Conservation (phyloP, 345 rosid genomes). For the Stellera chamaejasme region DNA sequence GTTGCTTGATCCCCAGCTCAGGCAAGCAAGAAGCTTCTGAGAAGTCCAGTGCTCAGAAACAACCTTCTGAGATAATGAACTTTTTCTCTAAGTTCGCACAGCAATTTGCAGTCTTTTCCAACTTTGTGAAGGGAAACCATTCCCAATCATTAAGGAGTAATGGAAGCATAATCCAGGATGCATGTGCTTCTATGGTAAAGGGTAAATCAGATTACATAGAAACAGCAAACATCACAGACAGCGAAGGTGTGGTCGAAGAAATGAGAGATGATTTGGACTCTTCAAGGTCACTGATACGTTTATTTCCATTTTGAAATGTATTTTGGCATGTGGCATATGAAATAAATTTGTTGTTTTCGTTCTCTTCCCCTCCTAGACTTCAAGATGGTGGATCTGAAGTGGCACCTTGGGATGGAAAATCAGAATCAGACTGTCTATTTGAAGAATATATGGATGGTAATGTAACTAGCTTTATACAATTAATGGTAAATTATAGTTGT, state of each 20-base stretch:
- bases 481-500: not conserved
- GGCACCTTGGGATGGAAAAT: conserved; percentile 21
- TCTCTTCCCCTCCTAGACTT: conserved; percentile 11
- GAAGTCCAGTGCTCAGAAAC: conserved; percentile 20
- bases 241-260: conserved; percentile 23
- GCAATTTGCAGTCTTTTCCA: conserved; percentile 54
- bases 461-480: not conserved
- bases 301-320: conserved; percentile 3
- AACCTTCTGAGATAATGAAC: conserved; percentile 29
- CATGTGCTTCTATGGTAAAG: conserved; percentile 8
- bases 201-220: conserved; percentile 17
- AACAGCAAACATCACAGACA: conserved; percentile 14
- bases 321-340: not conserved
- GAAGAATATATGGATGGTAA: conserved; percentile 56
- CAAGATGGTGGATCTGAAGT: conserved; percentile 24
- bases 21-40: conserved; percentile 21
- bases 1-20: conserved; percentile 33
- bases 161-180: conserved; percentile 20
- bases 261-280: conserved; percentile 19
- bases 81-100: conserved; percentile 57
- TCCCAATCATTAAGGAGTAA: conserved; percentile 22
- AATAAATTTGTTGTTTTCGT: not conserved
- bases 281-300: conserved; percentile 27
- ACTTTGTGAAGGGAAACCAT: conserved; percentile 35
- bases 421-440: conserved; percentile 16